Evolutionary conservation across 805 yeast species (phyloP), one percentile per base, ranked within the genome.

Genomic region (Diddensiella transvaalensis): DNA sequence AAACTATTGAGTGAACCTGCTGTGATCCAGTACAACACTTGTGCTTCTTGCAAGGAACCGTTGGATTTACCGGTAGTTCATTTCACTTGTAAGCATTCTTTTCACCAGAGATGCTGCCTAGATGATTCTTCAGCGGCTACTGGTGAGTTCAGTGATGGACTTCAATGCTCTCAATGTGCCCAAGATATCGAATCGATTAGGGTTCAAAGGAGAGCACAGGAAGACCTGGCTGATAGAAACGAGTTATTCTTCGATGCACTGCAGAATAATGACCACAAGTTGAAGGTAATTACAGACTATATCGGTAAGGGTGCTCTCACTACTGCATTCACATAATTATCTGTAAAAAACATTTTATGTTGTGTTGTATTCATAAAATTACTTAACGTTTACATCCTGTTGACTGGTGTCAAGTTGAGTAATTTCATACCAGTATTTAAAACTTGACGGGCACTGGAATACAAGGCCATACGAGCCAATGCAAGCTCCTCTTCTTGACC

Each of bases 381-480:
- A 39, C 8, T 13, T 29, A 30, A 6, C 18, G 6, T 8, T 71
- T 75, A 91, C 98, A 91, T 91, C 79, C 98, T 84, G 61, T 91
- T 96, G 53, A 93, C 98, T n/a, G 99, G 98, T 40, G 97, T 89
- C 65, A 93, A 77, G 49, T 97, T 96, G 62, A 93, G 74, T 63
- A 93, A 73, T 40, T 74, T 73, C 89, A 93, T 82, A 74, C 97
- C 99, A 63, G 89, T 90, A 71, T 75, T 75, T 59, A 93, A 75
- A 10, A 88, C 95, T 71, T 85, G 95, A 71, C 90, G 82, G 45
- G 96, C 96, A 55, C 96, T 76, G 46, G 84, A 75, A 68, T 90
- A 93, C 56, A 93, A 77, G 2, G 98, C 96, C 69, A 91, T 75
- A 71, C 98, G 85, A 24, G 98, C 96, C 49, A 77, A 67, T 46